Conservation (phyloP, 2,329 filamentous ascomycete genomes). For the Chaetomiaceae sp. region DNA sequence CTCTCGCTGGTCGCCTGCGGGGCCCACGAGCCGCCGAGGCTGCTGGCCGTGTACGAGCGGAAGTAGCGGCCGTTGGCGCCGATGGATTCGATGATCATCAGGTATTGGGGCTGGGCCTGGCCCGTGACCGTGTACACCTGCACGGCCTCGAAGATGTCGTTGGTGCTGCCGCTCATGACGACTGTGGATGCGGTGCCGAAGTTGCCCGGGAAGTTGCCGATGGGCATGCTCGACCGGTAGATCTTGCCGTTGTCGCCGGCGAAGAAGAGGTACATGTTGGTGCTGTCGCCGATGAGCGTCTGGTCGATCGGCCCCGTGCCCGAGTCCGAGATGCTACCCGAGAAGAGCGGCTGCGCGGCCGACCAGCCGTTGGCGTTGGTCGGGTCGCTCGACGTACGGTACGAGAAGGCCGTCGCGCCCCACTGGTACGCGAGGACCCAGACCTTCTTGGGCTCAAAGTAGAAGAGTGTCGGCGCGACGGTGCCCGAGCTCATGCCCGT, state of each 20-base stretch:
- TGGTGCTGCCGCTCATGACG: slow-evolving; percentile 47
- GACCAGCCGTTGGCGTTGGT: slow-evolving; percentile 55
- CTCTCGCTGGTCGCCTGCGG: slow-evolving; percentile 51
- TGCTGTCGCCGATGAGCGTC: slow-evolving; percentile 56
- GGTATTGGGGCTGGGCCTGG: slow-evolving; percentile 50
- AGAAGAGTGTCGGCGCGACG: slow-evolving; percentile 58
- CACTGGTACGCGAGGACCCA: slow-evolving; percentile 63
- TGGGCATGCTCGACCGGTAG: slow-evolving; percentile 59
- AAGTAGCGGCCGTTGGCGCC: slow-evolving; percentile 57
- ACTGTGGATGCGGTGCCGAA: slow-evolving; percentile 50
- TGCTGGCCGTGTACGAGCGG: slow-evolving; percentile 60
- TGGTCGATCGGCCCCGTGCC: slow-evolving; percentile 57
- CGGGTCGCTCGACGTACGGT: slow-evolving; percentile 55
- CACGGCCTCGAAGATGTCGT: slow-evolving; percentile 62
- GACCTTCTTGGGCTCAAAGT: slow-evolving; percentile 42
- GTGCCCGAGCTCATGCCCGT: slow-evolving; percentile 42
- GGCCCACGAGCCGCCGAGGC: slow-evolving; percentile 54
- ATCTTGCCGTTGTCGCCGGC: slow-evolving; percentile 62
- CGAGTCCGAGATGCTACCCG: slow-evolving; percentile 47
- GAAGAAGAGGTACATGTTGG: slow-evolving; percentile 64
- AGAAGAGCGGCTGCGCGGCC: slow-evolving; percentile 49
- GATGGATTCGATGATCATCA: slow-evolving; percentile 62
- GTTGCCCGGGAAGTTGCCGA: slow-evolving; percentile 55
- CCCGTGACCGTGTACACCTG: slow-evolving; percentile 59
- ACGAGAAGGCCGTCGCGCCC: slow-evolving; percentile 55